These are phyloP conservation scores for Aspergillus ruber DNA, from an alignment of 2,329 filamentous ascomycete genomes.

Conservation along the genomic window DNA sequence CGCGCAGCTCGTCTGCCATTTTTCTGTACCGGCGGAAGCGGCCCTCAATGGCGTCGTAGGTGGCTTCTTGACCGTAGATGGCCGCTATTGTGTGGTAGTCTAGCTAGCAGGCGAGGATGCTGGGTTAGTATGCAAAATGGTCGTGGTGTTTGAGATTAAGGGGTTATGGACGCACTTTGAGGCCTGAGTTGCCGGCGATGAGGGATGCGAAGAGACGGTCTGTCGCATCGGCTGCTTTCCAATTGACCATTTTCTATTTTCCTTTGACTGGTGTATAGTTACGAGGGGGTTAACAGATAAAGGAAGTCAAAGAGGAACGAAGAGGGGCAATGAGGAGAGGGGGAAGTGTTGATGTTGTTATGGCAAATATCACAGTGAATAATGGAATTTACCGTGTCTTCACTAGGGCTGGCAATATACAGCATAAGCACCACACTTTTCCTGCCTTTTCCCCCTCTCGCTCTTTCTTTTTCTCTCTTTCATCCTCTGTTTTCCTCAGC, in stretches of 20 bases:
- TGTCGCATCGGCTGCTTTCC: constrained; percentile 18
- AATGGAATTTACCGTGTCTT: neutral
- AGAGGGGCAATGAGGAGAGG: neutral
- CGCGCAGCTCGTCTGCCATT: constrained; percentile 29
- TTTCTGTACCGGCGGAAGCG: constrained; percentile 42
- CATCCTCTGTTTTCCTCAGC: neutral
- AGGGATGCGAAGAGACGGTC: constrained; percentile 22
- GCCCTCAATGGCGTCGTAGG: constrained; percentile 44
- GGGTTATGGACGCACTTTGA: constrained; percentile 14
- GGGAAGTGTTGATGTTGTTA: neutral
- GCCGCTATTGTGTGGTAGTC: constrained; percentile 39
- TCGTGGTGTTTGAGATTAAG: neutral
- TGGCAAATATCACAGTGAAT: constrained; percentile 1
- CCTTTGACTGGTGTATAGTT: neutral
- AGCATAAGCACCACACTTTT: neutral
- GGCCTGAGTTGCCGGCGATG: constrained; percentile 20
- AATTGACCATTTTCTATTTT: constrained; percentile 23
- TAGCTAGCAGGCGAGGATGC: constrained; percentile 26
- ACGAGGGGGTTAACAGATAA: neutral
- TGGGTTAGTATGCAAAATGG: neutral
- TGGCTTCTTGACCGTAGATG: constrained; percentile 41
- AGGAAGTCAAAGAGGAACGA: constrained; percentile 2
- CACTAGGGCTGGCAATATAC: neutral
- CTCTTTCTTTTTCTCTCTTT: neutral
- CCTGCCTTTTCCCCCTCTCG: neutral